Conservation (phyloP, 805 yeast genomes). For the Wickerhamia fluorescens region DNA sequence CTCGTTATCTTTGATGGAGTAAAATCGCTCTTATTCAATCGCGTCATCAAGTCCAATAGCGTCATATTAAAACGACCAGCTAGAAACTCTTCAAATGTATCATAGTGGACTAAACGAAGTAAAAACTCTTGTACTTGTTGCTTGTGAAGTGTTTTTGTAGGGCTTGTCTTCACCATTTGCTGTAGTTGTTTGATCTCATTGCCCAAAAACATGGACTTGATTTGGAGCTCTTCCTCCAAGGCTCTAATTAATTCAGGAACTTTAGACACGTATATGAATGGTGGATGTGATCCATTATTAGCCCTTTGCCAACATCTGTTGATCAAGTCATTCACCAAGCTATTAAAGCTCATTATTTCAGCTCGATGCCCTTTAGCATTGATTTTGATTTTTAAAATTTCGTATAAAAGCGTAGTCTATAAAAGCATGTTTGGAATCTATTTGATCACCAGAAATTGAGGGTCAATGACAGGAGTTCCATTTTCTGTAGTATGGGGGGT, state of each 20-base stretch:
- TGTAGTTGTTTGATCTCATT: constrained; percentile 7
- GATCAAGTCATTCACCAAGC: constrained; percentile 8
- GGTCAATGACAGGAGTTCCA: no score
- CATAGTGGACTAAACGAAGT: constrained; percentile 14
- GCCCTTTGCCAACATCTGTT: constrained; percentile 6
- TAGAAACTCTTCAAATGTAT: constrained; percentile 15
- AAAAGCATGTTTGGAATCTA: no score
- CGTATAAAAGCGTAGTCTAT: no score
- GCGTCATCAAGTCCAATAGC: constrained; percentile 4
- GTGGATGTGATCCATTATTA: constrained; percentile 1
- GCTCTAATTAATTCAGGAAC: constrained; percentile 14
- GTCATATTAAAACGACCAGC: constrained; percentile 10
- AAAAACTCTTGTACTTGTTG: constrained; percentile 18
- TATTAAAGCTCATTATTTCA: no score
- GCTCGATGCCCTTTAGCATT: no score
- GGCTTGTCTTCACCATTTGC: constrained; percentile 7
- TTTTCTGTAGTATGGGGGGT: no score
- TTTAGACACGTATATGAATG: constrained; percentile 19
- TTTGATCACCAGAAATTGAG: no score
- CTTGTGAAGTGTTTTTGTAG: constrained; percentile 12
- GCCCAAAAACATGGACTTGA: constrained; percentile 11
- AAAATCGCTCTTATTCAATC: no score
- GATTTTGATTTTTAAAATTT: no score
- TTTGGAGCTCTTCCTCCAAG: constrained; percentile 13
- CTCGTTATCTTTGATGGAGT: no score